Evolutionary conservation across 2,329 filamentous ascomycete genomes (phyloP).

Genomic region (Geosmithia morbida): DNA sequence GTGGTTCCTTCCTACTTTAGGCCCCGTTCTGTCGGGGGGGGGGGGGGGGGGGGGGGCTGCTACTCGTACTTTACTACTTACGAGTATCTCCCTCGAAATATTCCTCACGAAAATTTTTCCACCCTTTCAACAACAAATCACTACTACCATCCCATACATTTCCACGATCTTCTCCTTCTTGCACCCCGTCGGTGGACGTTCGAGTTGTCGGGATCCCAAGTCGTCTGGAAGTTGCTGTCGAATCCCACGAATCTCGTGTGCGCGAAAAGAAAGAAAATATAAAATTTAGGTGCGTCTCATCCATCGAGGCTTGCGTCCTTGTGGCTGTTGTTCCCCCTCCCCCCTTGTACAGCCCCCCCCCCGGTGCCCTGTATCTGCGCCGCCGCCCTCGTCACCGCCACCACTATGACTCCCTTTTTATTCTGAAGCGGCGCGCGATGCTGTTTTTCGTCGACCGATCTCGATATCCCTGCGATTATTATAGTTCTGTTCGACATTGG

Average conservation of each 20-base stretch:
- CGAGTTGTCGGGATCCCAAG: neutral
- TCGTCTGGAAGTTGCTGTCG: neutral
- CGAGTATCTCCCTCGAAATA: constrained; percentile 1
- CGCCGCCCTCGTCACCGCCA: neutral
- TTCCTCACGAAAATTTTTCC: constrained; percentile 2
- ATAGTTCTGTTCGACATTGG: too few species aligned
- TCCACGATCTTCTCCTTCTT: neutral
- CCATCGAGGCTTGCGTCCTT: neutral
- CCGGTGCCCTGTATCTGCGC: neutral
- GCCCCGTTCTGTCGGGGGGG: neutral
- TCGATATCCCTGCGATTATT: too few species aligned
- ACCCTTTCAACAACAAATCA: neutral
- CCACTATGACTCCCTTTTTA: neutral
- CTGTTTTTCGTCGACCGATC: too few species aligned
- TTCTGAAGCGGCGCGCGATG: too few species aligned
- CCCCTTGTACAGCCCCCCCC: neutral
- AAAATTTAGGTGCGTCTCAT: neutral
- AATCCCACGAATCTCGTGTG: neutral
- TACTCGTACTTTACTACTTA: too few species aligned
- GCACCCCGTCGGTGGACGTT: neutral
- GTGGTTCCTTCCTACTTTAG: neutral
- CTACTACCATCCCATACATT: neutral
- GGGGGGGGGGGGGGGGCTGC: neutral
- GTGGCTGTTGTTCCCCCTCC: neutral
- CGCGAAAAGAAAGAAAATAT: neutral